These are phyloP conservation scores for Eucalyptus leucophloia DNA, from an alignment of 345 rosid genomes.

Conservation along the genomic window DNA sequence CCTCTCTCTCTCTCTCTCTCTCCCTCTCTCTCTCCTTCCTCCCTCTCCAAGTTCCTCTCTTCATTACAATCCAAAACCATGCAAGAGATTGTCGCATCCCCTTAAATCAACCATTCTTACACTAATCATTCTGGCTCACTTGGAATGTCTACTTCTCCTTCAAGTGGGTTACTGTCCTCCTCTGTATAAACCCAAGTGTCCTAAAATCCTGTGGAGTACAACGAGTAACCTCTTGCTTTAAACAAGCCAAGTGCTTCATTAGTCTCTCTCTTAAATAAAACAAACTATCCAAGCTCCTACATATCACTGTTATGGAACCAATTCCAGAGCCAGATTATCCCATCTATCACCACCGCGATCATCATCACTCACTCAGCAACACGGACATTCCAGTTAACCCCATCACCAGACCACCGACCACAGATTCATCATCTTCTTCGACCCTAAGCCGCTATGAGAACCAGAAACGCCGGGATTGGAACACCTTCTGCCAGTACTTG, in stretches of 20 bases:
- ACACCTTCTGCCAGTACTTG: constrained; percentile 58
- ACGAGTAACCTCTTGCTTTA: background rate
- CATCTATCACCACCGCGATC: background rate
- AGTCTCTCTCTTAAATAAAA: background rate
- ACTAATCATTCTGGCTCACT: background rate
- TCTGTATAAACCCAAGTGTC: background rate
- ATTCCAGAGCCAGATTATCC: background rate
- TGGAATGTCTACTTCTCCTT: background rate
- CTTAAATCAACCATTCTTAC: background rate
- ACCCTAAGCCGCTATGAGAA: constrained; percentile 52
- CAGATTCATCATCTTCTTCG: background rate
- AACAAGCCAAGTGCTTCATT: background rate
- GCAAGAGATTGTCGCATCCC: background rate
- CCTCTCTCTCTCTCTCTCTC: background rate
- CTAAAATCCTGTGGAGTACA: background rate
- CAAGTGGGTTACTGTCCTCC: background rate
- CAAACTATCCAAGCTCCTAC: background rate
- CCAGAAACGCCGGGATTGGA: constrained; percentile 73
- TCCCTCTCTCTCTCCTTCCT: background rate
- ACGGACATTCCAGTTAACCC: background rate
- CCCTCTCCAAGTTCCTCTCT: background rate
- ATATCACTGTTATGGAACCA: background rate
- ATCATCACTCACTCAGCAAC: background rate
- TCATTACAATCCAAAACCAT: background rate
- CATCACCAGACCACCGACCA: background rate